Conservation (phyloP, 1,284 basidiomycete species). For the Taiwanofungus camphoratus region DNA sequence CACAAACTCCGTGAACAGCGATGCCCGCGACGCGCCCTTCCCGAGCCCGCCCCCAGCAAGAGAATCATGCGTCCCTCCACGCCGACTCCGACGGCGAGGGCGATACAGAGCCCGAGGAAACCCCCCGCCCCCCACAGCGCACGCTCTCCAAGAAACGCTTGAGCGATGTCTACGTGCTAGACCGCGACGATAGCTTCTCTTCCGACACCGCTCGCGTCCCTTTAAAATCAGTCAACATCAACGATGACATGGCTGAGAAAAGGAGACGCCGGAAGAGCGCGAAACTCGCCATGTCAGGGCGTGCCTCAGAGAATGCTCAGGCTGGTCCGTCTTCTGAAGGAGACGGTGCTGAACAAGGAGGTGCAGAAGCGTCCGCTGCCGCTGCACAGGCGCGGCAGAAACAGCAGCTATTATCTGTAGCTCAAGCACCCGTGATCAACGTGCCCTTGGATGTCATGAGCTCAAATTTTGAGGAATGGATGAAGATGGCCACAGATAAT, state of each 20-base stretch:
- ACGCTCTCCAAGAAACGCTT: constrained; percentile 48
- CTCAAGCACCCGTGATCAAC: constrained; percentile 51
- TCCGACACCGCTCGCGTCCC: constrained; percentile 44
- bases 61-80: constrained; percentile 13
- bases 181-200: constrained; percentile 45
- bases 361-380: constrained; percentile 35
- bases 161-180: constrained; percentile 45
- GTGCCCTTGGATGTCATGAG: constrained; percentile 76
- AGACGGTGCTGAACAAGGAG: constrained; percentile 26
- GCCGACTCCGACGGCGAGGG: constrained; percentile 24
- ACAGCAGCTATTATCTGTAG: constrained; percentile 57
- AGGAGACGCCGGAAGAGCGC: constrained; percentile 68
- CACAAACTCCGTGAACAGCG: constrained; percentile 7
- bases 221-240: constrained; percentile 59
- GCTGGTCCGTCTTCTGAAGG: constrained; percentile 47
- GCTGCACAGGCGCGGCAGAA: constrained; percentile 45
- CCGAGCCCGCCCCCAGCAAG: constrained; percentile 10
- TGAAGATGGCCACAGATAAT: constrained; percentile 99
- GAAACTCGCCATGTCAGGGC: constrained; percentile 34
- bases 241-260: constrained; percentile 78
- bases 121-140: constrained; percentile 17
- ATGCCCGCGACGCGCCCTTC: constrained; percentile 26
- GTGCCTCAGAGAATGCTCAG: constrained; percentile 43
- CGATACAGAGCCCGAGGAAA: constrained; percentile 26
- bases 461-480: constrained; percentile 97